These are phyloP conservation scores for Lentinula guzmanii DNA, from an alignment of 768 basidiomycete species.

Conservation along the genomic window DNA sequence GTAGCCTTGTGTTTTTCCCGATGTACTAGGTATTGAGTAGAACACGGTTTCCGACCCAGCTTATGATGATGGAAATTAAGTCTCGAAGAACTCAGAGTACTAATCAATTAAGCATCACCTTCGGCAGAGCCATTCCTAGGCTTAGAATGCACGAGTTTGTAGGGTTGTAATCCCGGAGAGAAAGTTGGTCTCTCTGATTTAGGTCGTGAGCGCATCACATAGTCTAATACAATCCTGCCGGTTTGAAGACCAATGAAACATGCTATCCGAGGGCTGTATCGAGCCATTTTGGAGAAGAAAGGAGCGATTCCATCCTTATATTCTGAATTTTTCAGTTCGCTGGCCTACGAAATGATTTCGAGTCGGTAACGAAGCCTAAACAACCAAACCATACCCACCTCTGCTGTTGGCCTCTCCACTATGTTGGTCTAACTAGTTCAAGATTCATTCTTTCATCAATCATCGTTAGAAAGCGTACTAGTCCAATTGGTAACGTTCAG, in stretches of 20 bases:
- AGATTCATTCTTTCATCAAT: background rate
- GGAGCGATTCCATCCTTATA: conserved; percentile 46
- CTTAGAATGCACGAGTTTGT: conserved; percentile 7
- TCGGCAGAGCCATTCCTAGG: too few relatives aligned
- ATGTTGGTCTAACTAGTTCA: conserved; percentile 60
- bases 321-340: conserved; percentile 48
- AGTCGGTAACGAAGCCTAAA: background rate
- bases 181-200: background rate
- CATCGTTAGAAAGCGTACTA: conserved; percentile 39
- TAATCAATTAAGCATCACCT: background rate
- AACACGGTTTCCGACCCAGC: conserved; percentile 51
- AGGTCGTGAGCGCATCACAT: conserved; percentile 7
- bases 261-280: conserved; percentile 55
- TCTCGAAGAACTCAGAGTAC: background rate
- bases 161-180: background rate
- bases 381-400: conserved; percentile 29
- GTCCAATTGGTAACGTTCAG: conserved; percentile 48
- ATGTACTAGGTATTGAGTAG: conserved; percentile 73
- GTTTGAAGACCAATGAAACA: conserved; percentile 80
- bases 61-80: background rate
- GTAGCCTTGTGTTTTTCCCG: conserved; percentile 65
- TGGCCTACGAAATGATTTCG: conserved; percentile 30
- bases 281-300: conserved; percentile 54
- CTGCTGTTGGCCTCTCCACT: conserved; percentile 60
- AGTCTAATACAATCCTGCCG: conserved; percentile 25